These are phyloP conservation scores for Microcyclosporella mali DNA, from an alignment of 2,329 filamentous ascomycete genomes.

Conservation along the genomic window DNA sequence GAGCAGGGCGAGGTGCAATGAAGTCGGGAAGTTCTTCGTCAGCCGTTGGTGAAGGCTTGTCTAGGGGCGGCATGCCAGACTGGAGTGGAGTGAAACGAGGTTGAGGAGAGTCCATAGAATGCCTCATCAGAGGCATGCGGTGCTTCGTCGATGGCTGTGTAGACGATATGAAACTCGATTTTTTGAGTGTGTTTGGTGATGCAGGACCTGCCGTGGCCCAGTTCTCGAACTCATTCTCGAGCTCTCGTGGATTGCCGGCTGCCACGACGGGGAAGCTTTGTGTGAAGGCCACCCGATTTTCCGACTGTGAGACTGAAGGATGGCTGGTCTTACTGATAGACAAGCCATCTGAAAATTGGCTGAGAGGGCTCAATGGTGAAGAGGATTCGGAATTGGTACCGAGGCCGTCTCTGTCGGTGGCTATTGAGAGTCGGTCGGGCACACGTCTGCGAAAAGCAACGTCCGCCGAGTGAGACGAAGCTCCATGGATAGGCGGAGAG, in stretches of 20 bases:
- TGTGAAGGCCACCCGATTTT: too few relatives aligned
- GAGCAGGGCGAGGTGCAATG: conserved; percentile 15
- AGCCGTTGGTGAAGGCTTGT: too few relatives aligned
- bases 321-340: too few relatives aligned
- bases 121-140: background rate
- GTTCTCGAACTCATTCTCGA: background rate
- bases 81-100: background rate
- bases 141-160: background rate
- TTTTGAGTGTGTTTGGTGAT: background rate
- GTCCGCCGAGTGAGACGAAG: too few relatives aligned
- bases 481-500: background rate
- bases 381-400: too few relatives aligned
- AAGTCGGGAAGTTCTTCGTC: conserved; percentile 12
- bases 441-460: too few relatives aligned
- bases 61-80: too few relatives aligned
- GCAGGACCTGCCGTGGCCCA: conserved; percentile 3
- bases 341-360: too few relatives aligned
- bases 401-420: too few relatives aligned
- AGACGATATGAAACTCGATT: background rate
- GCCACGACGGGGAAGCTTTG: conserved; percentile 11
- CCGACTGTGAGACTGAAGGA: too few relatives aligned
- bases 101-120: background rate
- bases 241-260: conserved; percentile 3
- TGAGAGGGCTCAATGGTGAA: too few relatives aligned
- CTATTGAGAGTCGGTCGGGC: too few relatives aligned